phyloP scores from a whole-genome alignment of 2,329 filamentous ascomycete genomes.

The Cladosporium sp. region DNA sequence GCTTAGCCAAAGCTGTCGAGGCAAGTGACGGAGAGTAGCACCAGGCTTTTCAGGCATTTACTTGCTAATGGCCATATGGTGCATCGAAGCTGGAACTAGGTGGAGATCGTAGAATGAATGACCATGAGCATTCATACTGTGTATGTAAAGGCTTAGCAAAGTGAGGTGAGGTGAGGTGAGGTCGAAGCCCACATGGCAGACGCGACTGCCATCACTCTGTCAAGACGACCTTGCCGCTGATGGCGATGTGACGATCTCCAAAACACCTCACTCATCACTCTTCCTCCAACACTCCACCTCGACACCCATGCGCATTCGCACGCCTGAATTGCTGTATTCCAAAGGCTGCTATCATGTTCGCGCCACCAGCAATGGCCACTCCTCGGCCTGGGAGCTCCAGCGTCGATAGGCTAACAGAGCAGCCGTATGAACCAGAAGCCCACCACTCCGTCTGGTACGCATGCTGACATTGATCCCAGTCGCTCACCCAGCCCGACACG shows the following conservation, averaged over 20 bases:
- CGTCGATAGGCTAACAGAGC: neutral
- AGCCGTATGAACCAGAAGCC: neutral
- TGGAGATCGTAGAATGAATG: neutral
- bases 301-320: too few species aligned
- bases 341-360: neutral
- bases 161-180: neutral
- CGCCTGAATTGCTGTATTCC: neutral
- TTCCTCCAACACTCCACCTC: neutral
- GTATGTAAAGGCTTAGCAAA: neutral
- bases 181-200: neutral
- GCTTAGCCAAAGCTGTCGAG: neutral
- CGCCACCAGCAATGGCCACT: slow-evolving; percentile 4
- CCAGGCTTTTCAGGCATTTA: neutral
- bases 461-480: neutral
- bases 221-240: slow-evolving; percentile 1
- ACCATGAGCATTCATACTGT: neutral
- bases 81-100: neutral
- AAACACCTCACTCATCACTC: neutral
- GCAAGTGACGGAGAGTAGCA: neutral
- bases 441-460: neutral
- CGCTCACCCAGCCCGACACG: slow-evolving; percentile 7
- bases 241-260: neutral
- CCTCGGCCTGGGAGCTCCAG: neutral
- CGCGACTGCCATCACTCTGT: neutral
- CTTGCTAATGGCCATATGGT: neutral